Conservation (phyloP, 345 rosid genomes). For the Ceriops decandra region DNA sequence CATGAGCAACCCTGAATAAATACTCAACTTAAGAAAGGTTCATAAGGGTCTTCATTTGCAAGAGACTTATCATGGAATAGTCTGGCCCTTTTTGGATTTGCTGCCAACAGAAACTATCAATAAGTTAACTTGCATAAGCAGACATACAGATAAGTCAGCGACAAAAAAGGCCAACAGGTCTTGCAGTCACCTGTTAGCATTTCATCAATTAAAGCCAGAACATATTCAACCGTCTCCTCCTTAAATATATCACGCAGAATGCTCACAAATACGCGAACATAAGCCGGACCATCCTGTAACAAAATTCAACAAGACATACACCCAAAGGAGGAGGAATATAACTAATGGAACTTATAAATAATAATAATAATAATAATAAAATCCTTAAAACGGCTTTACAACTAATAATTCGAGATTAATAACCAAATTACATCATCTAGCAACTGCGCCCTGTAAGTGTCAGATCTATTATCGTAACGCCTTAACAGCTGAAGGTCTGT, state of each 20-base stretch:
- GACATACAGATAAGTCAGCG: not conserved
- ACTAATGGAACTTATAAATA: too few species aligned
- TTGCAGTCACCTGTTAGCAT: constrained; percentile 65
- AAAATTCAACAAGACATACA: constrained; percentile 2
- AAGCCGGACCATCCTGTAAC: constrained; percentile 92
- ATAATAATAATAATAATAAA: too few species aligned
- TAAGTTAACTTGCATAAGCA: constrained; percentile 17
- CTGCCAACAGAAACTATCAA: constrained; percentile 43
- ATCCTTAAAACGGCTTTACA: too few species aligned
- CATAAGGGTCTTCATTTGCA: constrained; percentile 73
- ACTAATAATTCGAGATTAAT: not conserved
- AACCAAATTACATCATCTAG: constrained; percentile 62
- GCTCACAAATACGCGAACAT: constrained; percentile 76
- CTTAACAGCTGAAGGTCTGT: constrained; percentile 81
- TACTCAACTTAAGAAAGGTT: constrained; percentile 91
- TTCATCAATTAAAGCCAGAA: constrained; percentile 86
- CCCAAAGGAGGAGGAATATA: too few species aligned
- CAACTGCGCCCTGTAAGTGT: constrained; percentile 76
- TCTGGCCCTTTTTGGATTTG: constrained; percentile 82
- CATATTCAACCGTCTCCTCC: constrained; percentile 98
- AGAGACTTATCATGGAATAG: constrained; percentile 84
- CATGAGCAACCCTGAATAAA: constrained; percentile 7
- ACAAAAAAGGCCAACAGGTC: not conserved
- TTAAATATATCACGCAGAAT: constrained; percentile 82
- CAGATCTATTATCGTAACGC: constrained; percentile 79